phyloP scores from a whole-genome alignment of 2,329 filamentous ascomycete genomes.

The Fusarium phyllophilum region DNA sequence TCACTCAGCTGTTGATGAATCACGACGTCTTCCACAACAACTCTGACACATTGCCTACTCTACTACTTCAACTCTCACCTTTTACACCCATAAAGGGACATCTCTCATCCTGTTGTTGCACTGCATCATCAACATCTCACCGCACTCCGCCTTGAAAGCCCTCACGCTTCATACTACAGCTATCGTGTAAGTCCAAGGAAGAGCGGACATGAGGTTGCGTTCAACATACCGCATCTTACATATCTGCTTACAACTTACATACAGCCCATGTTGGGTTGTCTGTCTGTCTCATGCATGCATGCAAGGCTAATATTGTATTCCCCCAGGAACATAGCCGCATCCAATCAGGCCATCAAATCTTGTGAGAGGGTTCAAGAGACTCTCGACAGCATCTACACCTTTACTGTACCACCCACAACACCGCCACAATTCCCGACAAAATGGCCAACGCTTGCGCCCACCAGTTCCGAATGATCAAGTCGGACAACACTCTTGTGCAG shows the following conservation, averaged over 20 bases:
- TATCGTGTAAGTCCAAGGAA: conserved; percentile 26
- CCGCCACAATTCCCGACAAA: conserved; percentile 41
- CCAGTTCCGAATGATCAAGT: conserved; percentile 73
- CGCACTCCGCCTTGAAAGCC: conserved; percentile 1
- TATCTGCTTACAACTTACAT: conserved; percentile 10
- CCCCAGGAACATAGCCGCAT: conserved; percentile 22
- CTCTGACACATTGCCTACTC: conserved; percentile 3
- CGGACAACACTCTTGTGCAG: conserved; percentile 71
- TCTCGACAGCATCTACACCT: conserved; percentile 33
- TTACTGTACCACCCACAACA: conserved; percentile 24
- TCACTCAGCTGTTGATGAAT: neutral
- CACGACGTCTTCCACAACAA: conserved; percentile 8
- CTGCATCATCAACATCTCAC: conserved; percentile 7
- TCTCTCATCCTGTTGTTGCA: neutral
- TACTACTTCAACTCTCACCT: conserved; percentile 1
- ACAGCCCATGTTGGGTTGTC: conserved; percentile 14
- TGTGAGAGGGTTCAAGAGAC: conserved; percentile 34
- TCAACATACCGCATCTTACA: conserved; percentile 11
- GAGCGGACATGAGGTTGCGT: conserved; percentile 16
- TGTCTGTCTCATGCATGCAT: conserved; percentile 24
- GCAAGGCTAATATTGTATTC: conserved; percentile 40
- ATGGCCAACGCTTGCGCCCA: conserved; percentile 69
- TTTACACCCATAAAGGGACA: neutral
- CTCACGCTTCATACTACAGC: conserved; percentile 1
- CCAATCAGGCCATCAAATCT: conserved; percentile 39